phyloP scores from a whole-genome alignment of 805 yeast species.

The Metschnikowia kofuensis region DNA sequence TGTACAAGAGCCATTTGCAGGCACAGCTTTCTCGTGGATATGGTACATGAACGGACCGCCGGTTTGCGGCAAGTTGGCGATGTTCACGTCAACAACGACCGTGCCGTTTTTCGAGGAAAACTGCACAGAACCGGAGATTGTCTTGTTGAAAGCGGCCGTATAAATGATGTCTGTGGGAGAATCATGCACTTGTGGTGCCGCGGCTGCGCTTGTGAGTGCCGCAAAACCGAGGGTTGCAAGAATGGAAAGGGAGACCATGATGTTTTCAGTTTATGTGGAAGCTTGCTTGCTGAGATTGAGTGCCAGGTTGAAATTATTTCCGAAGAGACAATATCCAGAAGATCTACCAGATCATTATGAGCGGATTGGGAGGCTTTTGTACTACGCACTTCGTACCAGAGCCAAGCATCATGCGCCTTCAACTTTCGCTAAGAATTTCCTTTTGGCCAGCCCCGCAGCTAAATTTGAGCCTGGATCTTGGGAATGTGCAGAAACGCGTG shows the following conservation, averaged over 20 bases:
- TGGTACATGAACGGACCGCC: conserved; percentile 43
- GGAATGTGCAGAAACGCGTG: too few species aligned
- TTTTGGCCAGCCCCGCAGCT: too few species aligned
- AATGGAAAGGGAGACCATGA: conserved; percentile 8
- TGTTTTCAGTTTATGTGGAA: too few species aligned
- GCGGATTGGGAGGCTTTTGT: neutral
- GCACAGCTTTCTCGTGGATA: conserved; percentile 37
- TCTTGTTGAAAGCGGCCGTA: conserved; percentile 23
- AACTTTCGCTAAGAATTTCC: neutral
- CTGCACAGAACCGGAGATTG: conserved; percentile 28
- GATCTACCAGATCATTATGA: too few species aligned
- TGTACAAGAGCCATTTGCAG: conserved; percentile 30
- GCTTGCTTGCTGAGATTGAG: too few species aligned
- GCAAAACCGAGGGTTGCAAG: conserved; percentile 11
- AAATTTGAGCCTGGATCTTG: too few species aligned
- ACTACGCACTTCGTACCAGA: neutral
- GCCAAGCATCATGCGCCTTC: neutral
- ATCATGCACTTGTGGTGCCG: conserved; percentile 28
- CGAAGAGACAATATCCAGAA: neutral
- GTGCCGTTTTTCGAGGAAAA: conserved; percentile 32
- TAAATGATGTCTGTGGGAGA: conserved; percentile 28
- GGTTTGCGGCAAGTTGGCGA: conserved; percentile 29
- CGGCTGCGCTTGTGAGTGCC: conserved; percentile 14
- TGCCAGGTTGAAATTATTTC: neutral
- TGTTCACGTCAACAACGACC: conserved; percentile 31